Conservation (phyloP, 805 yeast species). For the Kregervanrija pseudodelftensis region DNA sequence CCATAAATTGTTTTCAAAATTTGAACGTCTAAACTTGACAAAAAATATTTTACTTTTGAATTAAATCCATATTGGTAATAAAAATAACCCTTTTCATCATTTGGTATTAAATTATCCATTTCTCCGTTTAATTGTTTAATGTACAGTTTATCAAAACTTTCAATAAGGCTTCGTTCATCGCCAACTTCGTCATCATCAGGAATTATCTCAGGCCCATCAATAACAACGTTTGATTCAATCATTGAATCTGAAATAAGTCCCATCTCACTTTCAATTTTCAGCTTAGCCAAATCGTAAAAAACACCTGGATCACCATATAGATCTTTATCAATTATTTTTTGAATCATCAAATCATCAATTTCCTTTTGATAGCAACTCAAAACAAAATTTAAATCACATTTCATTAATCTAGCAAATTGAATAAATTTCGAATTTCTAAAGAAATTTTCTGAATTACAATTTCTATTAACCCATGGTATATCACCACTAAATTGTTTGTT, state of each 20-base stretch:
- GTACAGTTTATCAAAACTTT: conserved; percentile 11
- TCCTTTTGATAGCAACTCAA: conserved; percentile 54
- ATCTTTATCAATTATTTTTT: conserved; percentile 49
- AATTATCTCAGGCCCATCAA: conserved; percentile 38
- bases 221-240: conserved; percentile 4
- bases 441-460: conserved; percentile 15
- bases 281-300: conserved; percentile 47
- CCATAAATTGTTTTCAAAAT: conserved; percentile 55
- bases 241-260: conserved; percentile 31
- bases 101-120: conserved; percentile 4
- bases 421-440: conserved; percentile 23
- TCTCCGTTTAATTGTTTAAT: conserved; percentile 10
- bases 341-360: conserved; percentile 41
- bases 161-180: conserved; percentile 24
- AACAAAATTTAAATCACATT: conserved; percentile 52
- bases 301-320: conserved; percentile 54
- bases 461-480: conserved; percentile 47
- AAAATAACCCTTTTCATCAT: conserved; percentile 44
- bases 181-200: conserved; percentile 34
- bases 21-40: conserved; percentile 75
- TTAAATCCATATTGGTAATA: conserved; percentile 69
- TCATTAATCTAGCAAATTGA: conserved; percentile 60
- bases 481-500: conserved; percentile 27
- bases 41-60: conserved; percentile 55
- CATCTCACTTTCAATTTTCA: conserved; percentile 43